A percentile compares a stretch with the other conserved stretches of the same genome.
Conservation (phyloP, 768 basidiomycete genomes). For the Lactarius psammicola region DNA sequence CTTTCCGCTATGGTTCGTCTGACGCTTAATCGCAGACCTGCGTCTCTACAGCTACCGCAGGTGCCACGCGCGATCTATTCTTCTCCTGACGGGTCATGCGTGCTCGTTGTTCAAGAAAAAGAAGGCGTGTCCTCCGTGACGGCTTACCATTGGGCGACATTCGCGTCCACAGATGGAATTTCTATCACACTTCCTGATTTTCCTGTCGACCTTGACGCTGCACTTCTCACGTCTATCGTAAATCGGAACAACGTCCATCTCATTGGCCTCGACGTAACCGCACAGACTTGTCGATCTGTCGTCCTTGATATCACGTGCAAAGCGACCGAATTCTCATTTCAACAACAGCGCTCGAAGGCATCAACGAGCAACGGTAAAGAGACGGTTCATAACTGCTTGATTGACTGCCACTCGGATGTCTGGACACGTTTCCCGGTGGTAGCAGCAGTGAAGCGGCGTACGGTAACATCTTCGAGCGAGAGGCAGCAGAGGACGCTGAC, state of each 20-base stretch:
- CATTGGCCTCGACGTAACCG: conserved; percentile 36
- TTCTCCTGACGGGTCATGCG: conserved; percentile 54
- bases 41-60: too few species aligned
- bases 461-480: conserved; percentile 22
- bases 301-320: conserved; percentile 53
- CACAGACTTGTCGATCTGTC: conserved; percentile 40
- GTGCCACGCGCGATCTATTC: conserved; percentile 39
- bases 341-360: conserved; percentile 37
- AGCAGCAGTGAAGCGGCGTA: background rate
- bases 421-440: background rate
- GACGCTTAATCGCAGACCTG: conserved; percentile 38
- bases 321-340: conserved; percentile 37
- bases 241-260: too few species aligned
- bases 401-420: background rate
- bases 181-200: conserved; percentile 31
- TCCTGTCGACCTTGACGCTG: conserved; percentile 9
- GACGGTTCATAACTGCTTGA: conserved; percentile 41
- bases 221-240: background rate
- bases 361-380: conserved; percentile 22
- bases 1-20: background rate
- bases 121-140: conserved; percentile 29
- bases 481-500: conserved; percentile 38
- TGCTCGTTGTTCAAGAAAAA: conserved; percentile 39
- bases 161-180: conserved; percentile 50
- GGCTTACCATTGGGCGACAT: conserved; percentile 55